phyloP scores from a whole-genome alignment of 139 green algal species.

The Picochlorum sp. region DNA sequence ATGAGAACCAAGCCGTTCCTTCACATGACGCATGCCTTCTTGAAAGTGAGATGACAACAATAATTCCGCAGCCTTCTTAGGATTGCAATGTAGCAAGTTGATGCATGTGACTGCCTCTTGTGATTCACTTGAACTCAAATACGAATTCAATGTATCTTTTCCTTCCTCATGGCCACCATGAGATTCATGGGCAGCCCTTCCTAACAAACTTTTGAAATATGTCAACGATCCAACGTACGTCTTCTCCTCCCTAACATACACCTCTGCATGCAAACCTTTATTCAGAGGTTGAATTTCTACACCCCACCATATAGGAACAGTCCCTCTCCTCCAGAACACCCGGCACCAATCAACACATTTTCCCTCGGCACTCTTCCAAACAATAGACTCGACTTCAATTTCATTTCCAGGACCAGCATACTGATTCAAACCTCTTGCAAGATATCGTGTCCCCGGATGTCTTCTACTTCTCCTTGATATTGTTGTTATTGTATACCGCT shows the following conservation, averaged over 20 bases:
- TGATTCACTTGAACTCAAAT: not conserved
- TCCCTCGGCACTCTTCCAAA: constrained; percentile 48
- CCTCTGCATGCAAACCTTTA: constrained; percentile 43
- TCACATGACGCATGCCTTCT: constrained; percentile 46
- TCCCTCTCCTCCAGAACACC: constrained; percentile 76
- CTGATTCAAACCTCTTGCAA: constrained; percentile 87
- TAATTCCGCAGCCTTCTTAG: constrained; percentile 51
- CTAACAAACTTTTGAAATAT: constrained; percentile 73
- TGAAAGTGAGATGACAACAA: constrained; percentile 65
- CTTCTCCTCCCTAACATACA: constrained; percentile 63
- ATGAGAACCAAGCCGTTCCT: constrained; percentile 24
- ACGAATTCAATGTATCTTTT: not conserved
- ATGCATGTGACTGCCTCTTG: constrained; percentile 72
- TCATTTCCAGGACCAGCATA: constrained; percentile 86
- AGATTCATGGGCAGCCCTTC: constrained; percentile 42
- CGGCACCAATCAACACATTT: constrained; percentile 46
- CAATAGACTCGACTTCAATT: constrained; percentile 92
- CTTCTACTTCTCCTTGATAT: constrained; percentile 68
- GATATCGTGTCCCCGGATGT: constrained; percentile 88
- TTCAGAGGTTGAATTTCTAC: constrained; percentile 46
- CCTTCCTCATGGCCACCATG: not conserved
- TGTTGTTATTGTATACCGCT: constrained; percentile 52
- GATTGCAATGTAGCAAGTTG: constrained; percentile 83
- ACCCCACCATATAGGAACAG: constrained; percentile 67
- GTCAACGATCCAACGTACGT: constrained; percentile 72